These are phyloP conservation scores for Helotiales sp. DNA, from an alignment of 2,329 filamentous ascomycete genomes.

Conservation along the genomic window DNA sequence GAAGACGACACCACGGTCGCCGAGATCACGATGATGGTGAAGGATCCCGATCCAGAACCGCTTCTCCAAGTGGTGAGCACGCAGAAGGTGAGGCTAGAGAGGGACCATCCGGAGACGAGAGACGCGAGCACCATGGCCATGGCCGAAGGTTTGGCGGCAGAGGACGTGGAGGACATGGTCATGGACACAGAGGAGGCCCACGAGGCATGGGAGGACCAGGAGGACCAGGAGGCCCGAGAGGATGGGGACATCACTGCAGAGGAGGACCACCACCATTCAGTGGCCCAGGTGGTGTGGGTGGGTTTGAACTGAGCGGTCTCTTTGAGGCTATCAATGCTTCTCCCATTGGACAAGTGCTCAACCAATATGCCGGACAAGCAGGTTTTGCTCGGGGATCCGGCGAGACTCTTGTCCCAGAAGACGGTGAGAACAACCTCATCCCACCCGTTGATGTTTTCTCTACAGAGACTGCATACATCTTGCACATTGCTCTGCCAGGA, in stretches of 20 bases:
- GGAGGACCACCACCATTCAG: conserved; percentile 26
- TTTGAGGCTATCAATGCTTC: conserved; percentile 28
- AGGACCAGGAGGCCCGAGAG: conserved; percentile 16
- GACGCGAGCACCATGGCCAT: not conserved
- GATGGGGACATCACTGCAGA: conserved; percentile 20
- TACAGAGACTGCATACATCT: conserved; percentile 61
- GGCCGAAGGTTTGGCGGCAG: not conserved
- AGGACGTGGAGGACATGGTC: not conserved
- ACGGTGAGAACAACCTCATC: conserved; percentile 47
- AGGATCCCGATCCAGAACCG: conserved; percentile 13
- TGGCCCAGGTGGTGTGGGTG: conserved; percentile 20
- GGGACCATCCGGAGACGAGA: conserved; percentile 1
- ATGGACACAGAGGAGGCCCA: not conserved
- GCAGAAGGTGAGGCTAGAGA: conserved; percentile 12
- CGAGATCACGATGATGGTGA: conserved; percentile 10
- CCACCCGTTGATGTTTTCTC: conserved; percentile 78
- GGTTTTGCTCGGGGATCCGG: conserved; percentile 25
- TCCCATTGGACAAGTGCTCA: conserved; percentile 30
- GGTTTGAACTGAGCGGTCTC: conserved; percentile 32
- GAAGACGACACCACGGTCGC: conserved; percentile 20
- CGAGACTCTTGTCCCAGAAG: conserved; percentile 26
- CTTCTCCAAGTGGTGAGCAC: conserved; percentile 11
- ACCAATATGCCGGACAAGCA: conserved; percentile 27
- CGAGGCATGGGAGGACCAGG: conserved; percentile 8
- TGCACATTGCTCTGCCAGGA: conserved; percentile 75